Conservation (phyloP, 345 rosid genomes). For the Populus tremula region DNA sequence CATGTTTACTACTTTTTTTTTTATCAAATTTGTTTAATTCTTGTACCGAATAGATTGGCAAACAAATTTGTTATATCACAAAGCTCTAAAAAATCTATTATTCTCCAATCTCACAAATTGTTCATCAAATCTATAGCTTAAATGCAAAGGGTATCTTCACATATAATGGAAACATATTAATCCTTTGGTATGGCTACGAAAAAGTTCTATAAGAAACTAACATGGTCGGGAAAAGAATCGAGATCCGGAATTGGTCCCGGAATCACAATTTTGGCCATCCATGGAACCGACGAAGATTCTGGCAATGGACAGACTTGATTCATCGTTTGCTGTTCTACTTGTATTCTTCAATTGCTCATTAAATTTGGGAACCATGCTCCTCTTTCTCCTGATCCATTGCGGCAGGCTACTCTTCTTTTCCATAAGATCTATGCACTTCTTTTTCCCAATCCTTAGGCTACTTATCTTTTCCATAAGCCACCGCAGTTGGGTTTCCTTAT, state of each 20-base stretch:
- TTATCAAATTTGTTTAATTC: background rate
- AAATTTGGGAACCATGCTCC: background rate
- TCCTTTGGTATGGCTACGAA: background rate
- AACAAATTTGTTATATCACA: too few relatives aligned
- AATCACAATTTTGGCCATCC: background rate
- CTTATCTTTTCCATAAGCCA: too few relatives aligned
- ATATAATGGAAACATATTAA: background rate
- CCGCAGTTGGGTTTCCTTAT: too few relatives aligned
- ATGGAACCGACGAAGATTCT: background rate
- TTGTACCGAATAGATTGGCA: too few relatives aligned
- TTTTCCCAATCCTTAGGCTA: too few relatives aligned
- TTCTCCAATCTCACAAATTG: background rate
- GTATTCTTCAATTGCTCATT: background rate
- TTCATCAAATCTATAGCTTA: background rate
- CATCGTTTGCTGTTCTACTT: background rate
- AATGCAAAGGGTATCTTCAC: background rate
- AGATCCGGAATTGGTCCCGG: slow-evolving; percentile 13
- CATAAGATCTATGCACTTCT: too few relatives aligned
- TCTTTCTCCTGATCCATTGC: background rate
- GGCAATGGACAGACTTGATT: background rate
- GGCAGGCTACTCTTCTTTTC: background rate
- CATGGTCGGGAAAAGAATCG: background rate
- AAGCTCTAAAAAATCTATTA: background rate
- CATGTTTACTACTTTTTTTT: too few relatives aligned
- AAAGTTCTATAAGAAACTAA: background rate